Conservation (phyloP, 164 flowering plant species). For the Echeveria elegans region DNA sequence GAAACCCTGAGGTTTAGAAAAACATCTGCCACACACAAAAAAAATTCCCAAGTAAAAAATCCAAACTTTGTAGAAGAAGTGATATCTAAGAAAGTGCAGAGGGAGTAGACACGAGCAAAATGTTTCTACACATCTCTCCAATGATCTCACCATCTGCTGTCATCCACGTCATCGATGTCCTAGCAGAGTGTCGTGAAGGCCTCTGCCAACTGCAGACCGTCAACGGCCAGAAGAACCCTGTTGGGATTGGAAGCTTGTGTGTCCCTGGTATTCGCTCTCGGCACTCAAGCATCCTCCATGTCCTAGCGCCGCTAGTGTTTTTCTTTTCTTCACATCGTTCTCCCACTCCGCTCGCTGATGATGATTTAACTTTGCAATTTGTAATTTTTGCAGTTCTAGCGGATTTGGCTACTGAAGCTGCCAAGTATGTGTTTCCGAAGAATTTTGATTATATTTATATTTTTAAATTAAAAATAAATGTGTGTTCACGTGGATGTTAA, state of each 20-base stretch:
- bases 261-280: conserved; percentile 4
- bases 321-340: not conserved
- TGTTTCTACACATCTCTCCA: not conserved
- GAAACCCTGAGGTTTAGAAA: too few relatives aligned
- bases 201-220: too few relatives aligned
- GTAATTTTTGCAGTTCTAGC: conserved; percentile 38
- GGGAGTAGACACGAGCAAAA: not conserved
- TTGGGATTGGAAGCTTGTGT: conserved; percentile 3
- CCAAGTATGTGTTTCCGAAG: conserved; percentile 57
- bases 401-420: conserved; percentile 58
- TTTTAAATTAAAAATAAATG: too few relatives aligned
- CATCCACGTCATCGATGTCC: too few relatives aligned
- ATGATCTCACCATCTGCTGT: not conserved
- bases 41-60: too few relatives aligned
- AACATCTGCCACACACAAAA: too few relatives aligned
- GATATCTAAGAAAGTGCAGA: too few relatives aligned
- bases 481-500: too few relatives aligned
- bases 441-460: conserved; percentile 58
- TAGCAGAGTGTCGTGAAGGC: too few relatives aligned
- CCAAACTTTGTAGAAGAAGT: not conserved
- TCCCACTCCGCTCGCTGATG: not conserved
- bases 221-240: not conserved
- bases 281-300: not conserved
- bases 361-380: not conserved
- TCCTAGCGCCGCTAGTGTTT: conserved; percentile 8